Evolutionary conservation across 352 stramenopile species (phyloP).

Genomic region (Pythium aristosporum): DNA sequence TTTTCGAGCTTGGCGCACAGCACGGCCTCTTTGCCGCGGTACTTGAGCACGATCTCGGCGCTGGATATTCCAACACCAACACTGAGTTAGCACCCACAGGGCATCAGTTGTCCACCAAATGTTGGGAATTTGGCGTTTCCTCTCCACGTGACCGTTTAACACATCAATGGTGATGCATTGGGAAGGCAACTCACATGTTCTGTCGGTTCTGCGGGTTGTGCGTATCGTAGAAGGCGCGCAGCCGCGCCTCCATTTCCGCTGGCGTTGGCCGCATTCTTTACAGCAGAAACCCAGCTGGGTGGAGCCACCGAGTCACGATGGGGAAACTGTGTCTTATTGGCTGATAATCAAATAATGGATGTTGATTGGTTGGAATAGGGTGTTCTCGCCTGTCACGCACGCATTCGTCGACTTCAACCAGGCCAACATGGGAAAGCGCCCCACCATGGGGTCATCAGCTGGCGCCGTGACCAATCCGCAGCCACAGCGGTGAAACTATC

Average conservation of each 20-base stretch:
- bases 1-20: slow-evolving; percentile 72
- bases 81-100: not conserved
- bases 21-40: slow-evolving; percentile 52
- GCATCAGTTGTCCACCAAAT: not conserved
- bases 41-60: slow-evolving; percentile 73
- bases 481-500: not conserved
- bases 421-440: not conserved
- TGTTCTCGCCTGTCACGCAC: slow-evolving; percentile 26
- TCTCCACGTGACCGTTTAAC: not conserved
- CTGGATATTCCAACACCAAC: slow-evolving; percentile 27
- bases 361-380: slow-evolving; percentile 18
- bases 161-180: not conserved
- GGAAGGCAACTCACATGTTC: slow-evolving; percentile 54
- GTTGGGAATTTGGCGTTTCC: not conserved
- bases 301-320: not conserved
- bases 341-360: not conserved
- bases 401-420: slow-evolving; percentile 23
- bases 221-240: slow-evolving; percentile 71
- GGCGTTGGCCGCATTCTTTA: slow-evolving; percentile 2
- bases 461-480: slow-evolving; percentile 1
- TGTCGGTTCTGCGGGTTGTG: slow-evolving; percentile 75
- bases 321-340: not conserved
- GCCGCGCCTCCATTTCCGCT: slow-evolving; percentile 40
- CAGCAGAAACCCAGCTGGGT: not conserved
- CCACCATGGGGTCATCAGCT: slow-evolving; percentile 8